phyloP scores from a whole-genome alignment of 768 basidiomycete genomes.

The Collybia sordida region DNA sequence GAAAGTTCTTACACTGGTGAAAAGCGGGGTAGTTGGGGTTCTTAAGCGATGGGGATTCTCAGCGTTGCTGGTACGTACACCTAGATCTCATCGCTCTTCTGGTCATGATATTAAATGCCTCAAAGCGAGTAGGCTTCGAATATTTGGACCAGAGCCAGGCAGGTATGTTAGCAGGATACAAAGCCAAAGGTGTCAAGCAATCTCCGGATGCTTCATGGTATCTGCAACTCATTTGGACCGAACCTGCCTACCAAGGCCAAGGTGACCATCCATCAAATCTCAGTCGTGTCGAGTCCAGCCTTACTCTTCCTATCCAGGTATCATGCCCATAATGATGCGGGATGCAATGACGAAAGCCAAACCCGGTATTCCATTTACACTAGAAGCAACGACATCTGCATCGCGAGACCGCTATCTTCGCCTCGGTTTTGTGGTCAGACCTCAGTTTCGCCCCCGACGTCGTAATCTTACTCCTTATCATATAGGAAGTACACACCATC shows the following conservation, averaged over 20 bases:
- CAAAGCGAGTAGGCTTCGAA: conserved; percentile 20
- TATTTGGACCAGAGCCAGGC: conserved; percentile 17
- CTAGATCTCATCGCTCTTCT: too few relatives aligned
- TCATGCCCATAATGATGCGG: conserved; percentile 26
- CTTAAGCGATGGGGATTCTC: conserved; percentile 17
- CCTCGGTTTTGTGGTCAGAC: conserved; percentile 26
- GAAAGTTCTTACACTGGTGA: conserved; percentile 17
- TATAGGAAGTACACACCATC: neutral
- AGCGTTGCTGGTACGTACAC: too few relatives aligned
- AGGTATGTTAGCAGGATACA: conserved; percentile 17
- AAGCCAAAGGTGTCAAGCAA: conserved; percentile 10
- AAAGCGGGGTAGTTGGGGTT: conserved; percentile 16
- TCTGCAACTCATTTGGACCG: conserved; percentile 23
- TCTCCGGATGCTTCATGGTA: conserved; percentile 27
- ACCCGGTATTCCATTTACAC: conserved; percentile 14
- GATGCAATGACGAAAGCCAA: conserved; percentile 25
- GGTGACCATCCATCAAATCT: conserved; percentile 13
- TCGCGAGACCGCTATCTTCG: conserved; percentile 29
- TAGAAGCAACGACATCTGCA: conserved; percentile 27
- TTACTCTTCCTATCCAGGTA: conserved; percentile 14
- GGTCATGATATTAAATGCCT: neutral
- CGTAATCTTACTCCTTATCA: neutral
- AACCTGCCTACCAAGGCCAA: conserved; percentile 25
- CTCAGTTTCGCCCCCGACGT: neutral
- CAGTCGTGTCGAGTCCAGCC: neutral